Evolutionary conservation across 2,329 filamentous ascomycete genomes (phyloP), one percentile per base, ranked within the genome.

Genomic region (Ophiostoma tasmaniense): DNA sequence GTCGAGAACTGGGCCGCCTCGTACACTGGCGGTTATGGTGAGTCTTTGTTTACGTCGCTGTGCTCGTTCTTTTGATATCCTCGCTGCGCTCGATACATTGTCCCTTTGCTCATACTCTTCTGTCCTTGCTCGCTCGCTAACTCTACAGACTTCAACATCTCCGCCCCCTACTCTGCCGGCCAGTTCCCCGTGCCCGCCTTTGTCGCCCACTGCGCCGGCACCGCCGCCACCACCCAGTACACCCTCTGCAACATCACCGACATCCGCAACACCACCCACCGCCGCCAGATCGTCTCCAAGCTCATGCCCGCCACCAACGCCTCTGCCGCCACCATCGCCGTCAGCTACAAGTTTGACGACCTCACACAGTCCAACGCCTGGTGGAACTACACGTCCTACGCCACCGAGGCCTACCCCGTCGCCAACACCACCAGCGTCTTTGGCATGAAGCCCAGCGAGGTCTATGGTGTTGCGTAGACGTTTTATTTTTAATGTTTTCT

Each of bases 331-430:
- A 71, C 71, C 25, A 76, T 78, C 66, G 74, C 77, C 68, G 75
- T 78, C 35, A 77, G 75, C 68, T 68, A 77, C 25, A 69, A 73
- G 69, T 76, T 75, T 66, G 74, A 73, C 42, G 76, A 78, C 67
- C 70, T 77, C 35, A 61, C 22, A 6, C 35, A 33, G 17, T 10
- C n/a, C n/a, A 61, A 66, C 39, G 33, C 62, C 35, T 69, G 67
- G 67, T 71, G 70, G 70, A 71, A 71, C 70, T 71, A 71, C 70
- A 71, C 70, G 4, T 69, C 67, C 30, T 69, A 52, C 39, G 50
- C 67, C 22, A 67, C 66, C 20, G 52, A 66, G 67, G 50, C 67
- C 62, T 71, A 69, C 69, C 59, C 55, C 11, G 10, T 8, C 6
- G 13, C 6, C 25, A 66, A 66, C 17, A 30, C 64, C 25, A 66